phyloP scores from a whole-genome alignment of 768 basidiomycete genomes.

The Tulasnella sp. region DNA sequence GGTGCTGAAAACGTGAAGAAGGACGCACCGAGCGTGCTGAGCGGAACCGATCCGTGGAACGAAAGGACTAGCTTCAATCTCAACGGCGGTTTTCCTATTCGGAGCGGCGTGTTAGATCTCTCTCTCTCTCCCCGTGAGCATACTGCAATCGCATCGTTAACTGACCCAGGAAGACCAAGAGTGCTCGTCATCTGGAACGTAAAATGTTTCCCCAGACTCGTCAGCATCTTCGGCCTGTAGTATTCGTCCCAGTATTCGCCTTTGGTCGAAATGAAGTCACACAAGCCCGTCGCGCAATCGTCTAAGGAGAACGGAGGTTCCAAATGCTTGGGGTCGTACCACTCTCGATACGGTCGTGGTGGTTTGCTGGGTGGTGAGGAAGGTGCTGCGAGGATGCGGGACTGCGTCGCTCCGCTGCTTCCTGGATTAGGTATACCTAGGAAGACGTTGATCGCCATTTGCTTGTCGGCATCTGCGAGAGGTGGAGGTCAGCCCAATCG shows the following conservation, averaged over 20 bases:
- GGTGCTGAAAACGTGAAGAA: not conserved
- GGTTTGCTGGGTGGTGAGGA: slow-evolving; percentile 25
- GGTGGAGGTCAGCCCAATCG: not conserved
- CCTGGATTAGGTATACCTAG: slow-evolving; percentile 43
- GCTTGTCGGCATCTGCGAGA: slow-evolving; percentile 81
- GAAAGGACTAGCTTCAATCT: slow-evolving; percentile 66
- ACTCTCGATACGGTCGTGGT: slow-evolving; percentile 64
- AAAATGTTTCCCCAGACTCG: slow-evolving; percentile 77
- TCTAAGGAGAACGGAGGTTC: slow-evolving; percentile 53
- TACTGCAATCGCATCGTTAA: not conserved
- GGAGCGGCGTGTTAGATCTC: not conserved
- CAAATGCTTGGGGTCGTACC: slow-evolving; percentile 69
- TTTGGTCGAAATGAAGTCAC: slow-evolving; percentile 32
- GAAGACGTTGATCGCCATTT: slow-evolving; percentile 95
- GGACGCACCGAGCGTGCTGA: slow-evolving; percentile 26
- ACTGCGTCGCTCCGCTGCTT: not conserved
- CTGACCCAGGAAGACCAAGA: slow-evolving; percentile 68
- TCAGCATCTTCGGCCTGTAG: slow-evolving; percentile 75
- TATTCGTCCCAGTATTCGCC: slow-evolving; percentile 79
- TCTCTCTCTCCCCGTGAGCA: not conserved
- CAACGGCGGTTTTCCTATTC: slow-evolving; percentile 54
- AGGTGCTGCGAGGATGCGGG: not conserved
- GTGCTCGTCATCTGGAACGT: slow-evolving; percentile 90
- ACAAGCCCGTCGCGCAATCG: slow-evolving; percentile 51
- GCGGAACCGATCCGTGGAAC: slow-evolving; percentile 33